A percentile compares a stretch with the other conserved stretches of the same genome.
phyloP scores from a whole-genome alignment of 345 rosid genomes.

The Geranium brycei region DNA sequence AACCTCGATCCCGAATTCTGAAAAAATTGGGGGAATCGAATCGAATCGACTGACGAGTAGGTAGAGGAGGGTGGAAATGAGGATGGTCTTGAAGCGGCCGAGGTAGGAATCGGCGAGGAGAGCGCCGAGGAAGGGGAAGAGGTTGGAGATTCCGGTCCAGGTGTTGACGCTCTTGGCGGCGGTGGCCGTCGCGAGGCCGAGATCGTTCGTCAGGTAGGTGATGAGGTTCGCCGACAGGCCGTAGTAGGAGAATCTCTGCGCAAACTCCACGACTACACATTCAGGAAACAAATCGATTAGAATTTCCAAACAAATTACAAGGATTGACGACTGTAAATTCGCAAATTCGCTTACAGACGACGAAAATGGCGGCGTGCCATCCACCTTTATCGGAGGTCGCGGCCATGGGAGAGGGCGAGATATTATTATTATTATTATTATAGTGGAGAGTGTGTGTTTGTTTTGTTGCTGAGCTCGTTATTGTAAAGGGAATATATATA shows the following conservation, averaged over 20 bases:
- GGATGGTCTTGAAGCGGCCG: constrained; percentile 81
- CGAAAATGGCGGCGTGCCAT: constrained; percentile 81
- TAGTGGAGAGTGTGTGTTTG: too few species aligned
- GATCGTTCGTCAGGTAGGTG: constrained; percentile 51
- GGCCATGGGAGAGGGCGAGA: not conserved
- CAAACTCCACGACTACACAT: constrained; percentile 63
- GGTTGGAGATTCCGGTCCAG: constrained; percentile 67
- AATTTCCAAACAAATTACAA: not conserved
- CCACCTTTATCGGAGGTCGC: constrained; percentile 34
- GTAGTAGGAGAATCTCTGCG: constrained; percentile 69
- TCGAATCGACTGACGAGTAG: constrained; percentile 22
- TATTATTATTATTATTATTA: too few species aligned
- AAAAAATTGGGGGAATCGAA: not conserved
- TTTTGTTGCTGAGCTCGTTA: too few species aligned
- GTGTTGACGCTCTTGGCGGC: constrained; percentile 64
- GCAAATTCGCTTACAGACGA: constrained; percentile 42
- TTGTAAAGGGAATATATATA: too few species aligned
- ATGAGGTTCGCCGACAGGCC: constrained; percentile 73
- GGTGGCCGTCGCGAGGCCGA: constrained; percentile 35
- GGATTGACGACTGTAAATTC: not conserved
- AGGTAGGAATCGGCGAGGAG: constrained; percentile 66
- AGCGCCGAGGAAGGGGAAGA: constrained; percentile 72
- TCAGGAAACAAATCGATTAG: not conserved
- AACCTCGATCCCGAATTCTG: not conserved
- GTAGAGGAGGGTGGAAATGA: constrained; percentile 45